Conservation (phyloP, 768 basidiomycete species). For the Rubroboletus satanas region DNA sequence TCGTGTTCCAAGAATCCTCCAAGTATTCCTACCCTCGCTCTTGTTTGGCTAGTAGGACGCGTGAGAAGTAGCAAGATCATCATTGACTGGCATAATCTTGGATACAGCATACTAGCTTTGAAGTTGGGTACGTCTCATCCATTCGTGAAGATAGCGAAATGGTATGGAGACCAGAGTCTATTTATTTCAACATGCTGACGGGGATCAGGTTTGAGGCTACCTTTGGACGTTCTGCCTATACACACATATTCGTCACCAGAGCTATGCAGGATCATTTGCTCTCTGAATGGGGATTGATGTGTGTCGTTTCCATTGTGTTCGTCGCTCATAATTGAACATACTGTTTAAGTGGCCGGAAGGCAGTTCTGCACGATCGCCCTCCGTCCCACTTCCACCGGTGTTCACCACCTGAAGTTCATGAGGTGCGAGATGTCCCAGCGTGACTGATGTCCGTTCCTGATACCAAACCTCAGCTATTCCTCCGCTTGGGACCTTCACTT, state of each 20-base stretch:
- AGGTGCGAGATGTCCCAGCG: constrained; percentile 42
- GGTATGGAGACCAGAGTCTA: constrained; percentile 41
- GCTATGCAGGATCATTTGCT: constrained; percentile 77
- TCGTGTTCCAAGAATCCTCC: constrained; percentile 77
- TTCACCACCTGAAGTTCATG: constrained; percentile 68
- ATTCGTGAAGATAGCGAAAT: constrained; percentile 70
- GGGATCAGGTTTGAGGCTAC: constrained; percentile 68
- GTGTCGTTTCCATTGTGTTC: constrained; percentile 27
- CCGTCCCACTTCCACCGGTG: constrained; percentile 78
- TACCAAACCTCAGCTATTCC: constrained; percentile 42
- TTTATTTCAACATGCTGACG: constrained; percentile 2
- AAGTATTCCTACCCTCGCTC: constrained; percentile 86
- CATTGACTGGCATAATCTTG: constrained; percentile 99
- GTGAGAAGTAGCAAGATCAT: constrained; percentile 80
- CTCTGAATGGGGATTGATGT: constrained; percentile 75
- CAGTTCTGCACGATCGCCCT: constrained; percentile 86
- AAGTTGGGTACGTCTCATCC: constrained; percentile 65
- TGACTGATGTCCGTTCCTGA: neutral
- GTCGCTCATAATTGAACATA: constrained; percentile 4
- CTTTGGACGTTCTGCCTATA: constrained; percentile 80
- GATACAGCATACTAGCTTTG: constrained; percentile 87
- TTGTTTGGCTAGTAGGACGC: constrained; percentile 71
- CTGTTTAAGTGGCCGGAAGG: constrained; percentile 61
- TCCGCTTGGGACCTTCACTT: constrained; percentile 42
- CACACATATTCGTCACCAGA: constrained; percentile 89